These are phyloP conservation scores for Apium graveolens DNA, from an alignment of 129 eudicot species.

Conservation along the genomic window DNA sequence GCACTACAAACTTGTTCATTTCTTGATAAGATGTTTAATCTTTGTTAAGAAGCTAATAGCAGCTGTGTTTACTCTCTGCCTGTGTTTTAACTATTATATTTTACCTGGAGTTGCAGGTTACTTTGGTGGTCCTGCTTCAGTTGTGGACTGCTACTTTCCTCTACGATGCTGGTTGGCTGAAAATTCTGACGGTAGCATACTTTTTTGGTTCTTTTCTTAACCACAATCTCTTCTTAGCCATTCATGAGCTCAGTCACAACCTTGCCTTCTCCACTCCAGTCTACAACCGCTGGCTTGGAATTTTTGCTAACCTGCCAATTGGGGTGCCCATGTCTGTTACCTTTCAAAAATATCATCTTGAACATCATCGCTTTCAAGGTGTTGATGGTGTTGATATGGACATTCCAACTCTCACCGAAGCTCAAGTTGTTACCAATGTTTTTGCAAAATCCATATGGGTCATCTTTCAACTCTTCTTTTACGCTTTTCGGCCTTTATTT, in stretches of 20 bases:
- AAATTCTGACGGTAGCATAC: slow-evolving; percentile 58
- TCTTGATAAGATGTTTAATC: not conserved
- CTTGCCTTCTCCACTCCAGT: slow-evolving; percentile 75
- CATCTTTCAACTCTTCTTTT: slow-evolving; percentile 60
- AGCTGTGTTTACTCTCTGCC: not conserved
- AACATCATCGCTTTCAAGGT: slow-evolving; percentile 81
- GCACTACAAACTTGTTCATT: not conserved
- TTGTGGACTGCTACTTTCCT: slow-evolving; percentile 60
- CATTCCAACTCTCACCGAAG: slow-evolving; percentile 58
- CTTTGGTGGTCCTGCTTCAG: slow-evolving; percentile 53
- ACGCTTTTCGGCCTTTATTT: slow-evolving; percentile 66
- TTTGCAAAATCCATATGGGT: slow-evolving; percentile 66
- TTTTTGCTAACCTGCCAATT: slow-evolving; percentile 81
- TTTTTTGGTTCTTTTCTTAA: slow-evolving; percentile 82
- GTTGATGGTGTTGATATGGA: slow-evolving; percentile 74
- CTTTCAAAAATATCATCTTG: slow-evolving; percentile 81
- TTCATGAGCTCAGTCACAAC: slow-evolving; percentile 82
- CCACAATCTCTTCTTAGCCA: slow-evolving; percentile 86
- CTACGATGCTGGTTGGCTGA: slow-evolving; percentile 39
- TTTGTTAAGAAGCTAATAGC: not conserved
- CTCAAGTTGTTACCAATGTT: slow-evolving; percentile 36
- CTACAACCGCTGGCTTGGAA: slow-evolving; percentile 76
- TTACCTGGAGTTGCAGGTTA: slow-evolving; percentile 33
- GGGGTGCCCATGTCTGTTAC: slow-evolving; percentile 85
- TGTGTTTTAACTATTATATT: not conserved